These are phyloP conservation scores for Zea mays DNA, from an alignment of 176 grass and related monocot species.

Conservation along the genomic window DNA sequence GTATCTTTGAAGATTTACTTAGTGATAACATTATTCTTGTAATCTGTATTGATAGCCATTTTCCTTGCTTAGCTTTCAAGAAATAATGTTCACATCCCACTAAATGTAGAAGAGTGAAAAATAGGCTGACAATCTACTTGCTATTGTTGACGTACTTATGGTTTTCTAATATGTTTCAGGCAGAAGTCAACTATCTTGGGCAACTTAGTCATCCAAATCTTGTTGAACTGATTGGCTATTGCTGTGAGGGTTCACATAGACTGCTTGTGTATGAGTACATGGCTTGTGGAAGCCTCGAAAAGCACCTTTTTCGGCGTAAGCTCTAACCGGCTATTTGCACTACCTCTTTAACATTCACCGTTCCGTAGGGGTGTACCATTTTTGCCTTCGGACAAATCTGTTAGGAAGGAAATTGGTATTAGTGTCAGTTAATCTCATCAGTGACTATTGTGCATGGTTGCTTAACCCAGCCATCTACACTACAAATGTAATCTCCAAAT, in stretches of 20 bases:
- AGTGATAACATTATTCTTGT: constrained; percentile 15
- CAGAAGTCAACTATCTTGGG: constrained; percentile 97
- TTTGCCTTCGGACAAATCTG: constrained; percentile 1
- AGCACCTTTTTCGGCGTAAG: constrained; percentile 92
- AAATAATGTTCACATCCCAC: neutral
- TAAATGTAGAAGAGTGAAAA: neutral
- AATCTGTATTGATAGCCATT: neutral
- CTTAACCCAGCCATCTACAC: neutral
- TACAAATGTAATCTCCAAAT: neutral
- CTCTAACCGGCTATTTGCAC: constrained; percentile 4
- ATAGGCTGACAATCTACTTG: neutral
- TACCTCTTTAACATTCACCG: neutral
- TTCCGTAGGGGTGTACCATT: neutral
- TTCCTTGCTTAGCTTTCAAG: constrained; percentile 17
- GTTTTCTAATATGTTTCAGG: constrained; percentile 57
- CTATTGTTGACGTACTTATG: constrained; percentile 26
- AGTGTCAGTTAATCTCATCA: constrained; percentile 8
- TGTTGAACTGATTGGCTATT: constrained; percentile 94
- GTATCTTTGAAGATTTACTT: constrained; percentile 2
- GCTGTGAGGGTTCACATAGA: constrained; percentile 86
- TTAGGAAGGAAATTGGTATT: neutral
- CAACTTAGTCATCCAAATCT: constrained; percentile 93
- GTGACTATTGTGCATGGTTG: neutral
- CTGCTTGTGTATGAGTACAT: constrained; percentile 95
- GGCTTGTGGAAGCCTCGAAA: constrained; percentile 92